Evolutionary conservation across 768 basidiomycete genomes (phyloP).

Genomic region (Porpolomopsis calyptriformis): DNA sequence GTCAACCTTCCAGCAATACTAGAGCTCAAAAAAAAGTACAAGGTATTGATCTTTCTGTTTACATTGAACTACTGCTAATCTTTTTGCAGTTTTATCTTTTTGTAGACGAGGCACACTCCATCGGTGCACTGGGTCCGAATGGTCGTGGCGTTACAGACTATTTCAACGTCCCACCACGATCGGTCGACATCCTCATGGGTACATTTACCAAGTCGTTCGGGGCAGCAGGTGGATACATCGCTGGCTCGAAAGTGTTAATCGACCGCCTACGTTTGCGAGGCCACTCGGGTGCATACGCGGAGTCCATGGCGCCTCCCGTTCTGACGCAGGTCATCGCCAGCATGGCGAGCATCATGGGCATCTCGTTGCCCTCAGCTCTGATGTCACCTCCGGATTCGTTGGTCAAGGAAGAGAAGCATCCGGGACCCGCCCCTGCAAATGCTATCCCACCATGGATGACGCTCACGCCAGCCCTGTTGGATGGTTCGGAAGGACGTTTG

Average conservation of each 20-base stretch:
- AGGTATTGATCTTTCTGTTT: constrained; percentile 40
- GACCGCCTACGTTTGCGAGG: constrained; percentile 73
- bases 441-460: constrained; percentile 70
- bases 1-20: constrained; percentile 74
- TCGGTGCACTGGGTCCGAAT: constrained; percentile 89
- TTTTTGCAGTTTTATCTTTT: constrained; percentile 81
- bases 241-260: constrained; percentile 72
- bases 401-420: constrained; percentile 35
- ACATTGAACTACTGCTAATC: not conserved
- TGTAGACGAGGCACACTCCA: constrained; percentile 95
- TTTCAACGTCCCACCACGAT: constrained; percentile 71
- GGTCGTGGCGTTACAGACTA: constrained; percentile 95
- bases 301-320: constrained; percentile 84
- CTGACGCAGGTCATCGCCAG: constrained; percentile 83
- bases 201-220: constrained; percentile 96
- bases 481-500: constrained; percentile 74
- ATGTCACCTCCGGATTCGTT: constrained; percentile 15
- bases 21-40: constrained; percentile 88
- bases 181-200: constrained; percentile 93
- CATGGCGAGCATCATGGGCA: constrained; percentile 96
- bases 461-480: constrained; percentile 60
- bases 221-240: constrained; percentile 89
- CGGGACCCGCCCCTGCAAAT: constrained; percentile 57
- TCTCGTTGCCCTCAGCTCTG: constrained; percentile 30
- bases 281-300: constrained; percentile 78